Conservation (phyloP, 148 eudicot genomes). For the Rhododendron kiyosumense region DNA sequence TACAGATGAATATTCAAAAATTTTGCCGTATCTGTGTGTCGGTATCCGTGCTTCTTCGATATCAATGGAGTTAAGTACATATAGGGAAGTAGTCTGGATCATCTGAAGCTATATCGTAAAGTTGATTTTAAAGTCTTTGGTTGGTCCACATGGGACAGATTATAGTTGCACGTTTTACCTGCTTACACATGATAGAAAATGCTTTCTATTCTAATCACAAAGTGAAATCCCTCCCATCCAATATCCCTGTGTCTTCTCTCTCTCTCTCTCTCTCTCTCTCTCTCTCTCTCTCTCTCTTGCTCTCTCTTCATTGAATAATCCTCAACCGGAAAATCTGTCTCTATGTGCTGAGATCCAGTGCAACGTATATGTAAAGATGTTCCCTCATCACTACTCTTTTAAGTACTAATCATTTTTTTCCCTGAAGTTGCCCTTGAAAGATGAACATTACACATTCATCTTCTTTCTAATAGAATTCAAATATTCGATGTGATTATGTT, state of each 20-base stretch:
- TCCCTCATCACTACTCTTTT: background rate
- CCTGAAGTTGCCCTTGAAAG: background rate
- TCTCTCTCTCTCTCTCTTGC: background rate
- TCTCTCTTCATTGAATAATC: background rate
- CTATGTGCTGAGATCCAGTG: background rate
- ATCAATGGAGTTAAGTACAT: background rate
- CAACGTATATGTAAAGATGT: too few relatives aligned
- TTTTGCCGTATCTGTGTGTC: too few relatives aligned
- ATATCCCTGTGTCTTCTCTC: background rate
- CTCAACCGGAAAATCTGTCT: background rate
- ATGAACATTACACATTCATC: background rate
- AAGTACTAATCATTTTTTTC: too few relatives aligned
- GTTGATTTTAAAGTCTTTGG: background rate
- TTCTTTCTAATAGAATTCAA: background rate
- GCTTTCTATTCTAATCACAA: background rate
- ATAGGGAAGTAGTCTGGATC: background rate
- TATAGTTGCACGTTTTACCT: background rate
- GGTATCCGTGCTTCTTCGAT: too few relatives aligned
- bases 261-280: background rate
- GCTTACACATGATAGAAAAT: background rate
- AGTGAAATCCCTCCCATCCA: background rate
- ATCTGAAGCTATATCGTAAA: background rate
- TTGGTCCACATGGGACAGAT: background rate
- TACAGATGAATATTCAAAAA: too few relatives aligned
- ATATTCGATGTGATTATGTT: background rate